Percentiles rank a stretch among this genome's conserved stretches.
Conservation (phyloP, 2,329 filamentous ascomycete genomes). For the Microdochium bolleyi region DNA sequence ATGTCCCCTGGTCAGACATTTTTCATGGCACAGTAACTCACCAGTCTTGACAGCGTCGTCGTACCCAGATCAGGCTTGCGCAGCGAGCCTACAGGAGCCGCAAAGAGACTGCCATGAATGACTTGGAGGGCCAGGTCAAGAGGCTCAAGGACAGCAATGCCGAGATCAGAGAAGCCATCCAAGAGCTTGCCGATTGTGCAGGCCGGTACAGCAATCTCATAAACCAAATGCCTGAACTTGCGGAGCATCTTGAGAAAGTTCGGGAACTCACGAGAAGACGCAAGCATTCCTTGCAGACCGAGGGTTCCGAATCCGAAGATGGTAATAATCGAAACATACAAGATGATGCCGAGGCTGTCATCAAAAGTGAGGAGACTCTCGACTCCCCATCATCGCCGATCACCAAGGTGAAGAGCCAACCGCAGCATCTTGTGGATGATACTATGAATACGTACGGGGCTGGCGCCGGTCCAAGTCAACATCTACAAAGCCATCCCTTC, state of each 20-base stretch:
- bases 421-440: not conserved
- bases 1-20: slow-evolving; percentile 6
- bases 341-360: not conserved
- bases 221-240: slow-evolving; percentile 47
- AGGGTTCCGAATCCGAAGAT: slow-evolving; percentile 6
- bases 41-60: slow-evolving; percentile 51
- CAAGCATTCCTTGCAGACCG: slow-evolving; percentile 23
- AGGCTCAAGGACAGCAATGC: slow-evolving; percentile 62
- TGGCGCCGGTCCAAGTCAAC: slow-evolving; percentile 2
- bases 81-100: slow-evolving; percentile 79
- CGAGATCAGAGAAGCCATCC: slow-evolving; percentile 66
- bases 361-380: not conserved
- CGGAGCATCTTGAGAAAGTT: slow-evolving; percentile 52
- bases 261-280: slow-evolving; percentile 42
- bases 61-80: slow-evolving; percentile 80
- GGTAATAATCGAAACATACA: slow-evolving; percentile 4
- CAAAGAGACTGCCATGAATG: slow-evolving; percentile 74
- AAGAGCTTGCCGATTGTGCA: slow-evolving; percentile 56
- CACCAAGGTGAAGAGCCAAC: not conserved
- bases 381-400: not conserved
- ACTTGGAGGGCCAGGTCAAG: slow-evolving; percentile 62
- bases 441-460: not conserved
- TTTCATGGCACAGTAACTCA: slow-evolving; percentile 7
- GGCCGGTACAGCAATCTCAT: slow-evolving; percentile 45
- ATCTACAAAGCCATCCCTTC: slow-evolving; percentile 9